Evolutionary conservation across 331 rosid genomes (phyloP).

Genomic region (Saraca asoca): DNA sequence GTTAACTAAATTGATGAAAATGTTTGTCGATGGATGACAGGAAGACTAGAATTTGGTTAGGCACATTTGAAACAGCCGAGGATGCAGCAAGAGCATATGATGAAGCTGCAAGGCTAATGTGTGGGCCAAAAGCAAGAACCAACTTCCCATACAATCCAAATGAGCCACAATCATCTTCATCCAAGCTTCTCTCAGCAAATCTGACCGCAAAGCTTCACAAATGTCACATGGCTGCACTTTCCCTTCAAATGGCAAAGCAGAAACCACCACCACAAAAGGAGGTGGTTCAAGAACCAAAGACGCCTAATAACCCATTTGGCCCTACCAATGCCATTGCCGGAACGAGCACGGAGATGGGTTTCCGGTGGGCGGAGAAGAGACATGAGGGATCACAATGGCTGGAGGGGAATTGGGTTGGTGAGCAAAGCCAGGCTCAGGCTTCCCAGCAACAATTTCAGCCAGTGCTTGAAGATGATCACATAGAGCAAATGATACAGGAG

Average conservation of each 20-base stretch:
- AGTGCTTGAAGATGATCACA: slow-evolving; percentile 79
- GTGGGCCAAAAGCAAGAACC: slow-evolving; percentile 78
- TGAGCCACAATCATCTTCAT: slow-evolving; percentile 51
- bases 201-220: slow-evolving; percentile 74
- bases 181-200: slow-evolving; percentile 73
- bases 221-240: slow-evolving; percentile 77
- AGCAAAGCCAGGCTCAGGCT: slow-evolving; percentile 35
- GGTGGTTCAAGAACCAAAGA: slow-evolving; percentile 15
- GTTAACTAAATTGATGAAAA: not conserved
- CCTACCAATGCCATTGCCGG: slow-evolving; percentile 29
- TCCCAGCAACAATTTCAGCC: slow-evolving; percentile 46
- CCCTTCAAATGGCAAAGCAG: slow-evolving; percentile 65
- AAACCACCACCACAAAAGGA: slow-evolving; percentile 31
- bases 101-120: slow-evolving; percentile 89
- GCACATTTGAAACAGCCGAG: slow-evolving; percentile 88
- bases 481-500: slow-evolving; percentile 86
- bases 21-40: slow-evolving; percentile 34
- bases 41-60: slow-evolving; percentile 89
- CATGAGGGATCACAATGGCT: slow-evolving; percentile 31
- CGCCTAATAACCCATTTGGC: not conserved
- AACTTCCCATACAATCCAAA: slow-evolving; percentile 71
- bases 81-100: slow-evolving; percentile 94
- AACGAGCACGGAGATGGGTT: slow-evolving; percentile 34
- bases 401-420: slow-evolving; percentile 47
- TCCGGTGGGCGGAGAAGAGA: slow-evolving; percentile 38